Percentiles rank a stretch among this genome's conserved stretches.
phyloP scores from a whole-genome alignment of 2,329 filamentous ascomycete species.

The Dactylellina drechsleri region DNA sequence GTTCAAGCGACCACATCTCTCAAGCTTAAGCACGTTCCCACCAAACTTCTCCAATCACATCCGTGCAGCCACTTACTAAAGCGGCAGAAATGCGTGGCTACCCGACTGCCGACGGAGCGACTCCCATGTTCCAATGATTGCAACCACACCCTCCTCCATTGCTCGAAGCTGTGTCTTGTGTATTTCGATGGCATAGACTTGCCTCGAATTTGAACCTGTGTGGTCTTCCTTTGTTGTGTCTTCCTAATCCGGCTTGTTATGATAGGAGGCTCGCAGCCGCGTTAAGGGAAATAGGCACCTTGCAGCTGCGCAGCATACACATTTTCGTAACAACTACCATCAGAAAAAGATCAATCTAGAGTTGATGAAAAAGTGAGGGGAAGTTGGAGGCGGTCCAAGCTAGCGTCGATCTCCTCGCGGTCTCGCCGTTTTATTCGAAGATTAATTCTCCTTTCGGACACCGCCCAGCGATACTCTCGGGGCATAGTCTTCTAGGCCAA shows the following conservation, averaged over 20 bases:
- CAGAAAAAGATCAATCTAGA: no score
- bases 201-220: not conserved
- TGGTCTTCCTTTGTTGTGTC: no score
- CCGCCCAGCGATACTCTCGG: not conserved
- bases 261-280: not conserved
- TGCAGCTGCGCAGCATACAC: no score
- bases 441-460: conserved; percentile 47
- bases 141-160: no score
- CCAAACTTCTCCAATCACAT: conserved; percentile 17
- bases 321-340: no score
- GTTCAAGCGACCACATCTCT: conserved; percentile 8
- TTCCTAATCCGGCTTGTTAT: conserved; percentile 1
- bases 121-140: not conserved
- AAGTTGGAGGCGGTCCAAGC: not conserved
- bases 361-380: no score
- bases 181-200: not conserved
- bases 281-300: no score
- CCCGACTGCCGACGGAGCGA: conserved; percentile 47
- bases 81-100: conserved; percentile 21
- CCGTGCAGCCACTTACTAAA: conserved; percentile 31
- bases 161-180: no score
- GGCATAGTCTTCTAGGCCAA: no score
- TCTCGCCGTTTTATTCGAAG: conserved; percentile 37
- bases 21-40: conserved; percentile 11
- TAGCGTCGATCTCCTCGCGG: conserved; percentile 31